Percentiles rank a stretch among this genome's conserved stretches.
Evolutionary conservation across 208 protist genomes (phyloP).

Genomic region (Leishmania braziliensis): DNA sequence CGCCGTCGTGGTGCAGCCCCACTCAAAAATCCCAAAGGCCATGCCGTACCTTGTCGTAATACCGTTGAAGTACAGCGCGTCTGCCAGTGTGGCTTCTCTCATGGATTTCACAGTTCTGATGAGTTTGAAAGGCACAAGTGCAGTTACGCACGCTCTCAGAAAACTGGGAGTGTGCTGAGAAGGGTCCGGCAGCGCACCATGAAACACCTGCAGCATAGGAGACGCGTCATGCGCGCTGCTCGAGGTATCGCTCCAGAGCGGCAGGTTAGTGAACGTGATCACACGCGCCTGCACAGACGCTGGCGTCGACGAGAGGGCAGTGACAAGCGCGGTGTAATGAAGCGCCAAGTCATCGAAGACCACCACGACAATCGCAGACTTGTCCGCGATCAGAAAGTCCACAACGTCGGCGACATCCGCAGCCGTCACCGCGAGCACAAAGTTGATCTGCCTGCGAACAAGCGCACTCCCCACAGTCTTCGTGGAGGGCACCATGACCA

Average conservation of each 20-base stretch:
- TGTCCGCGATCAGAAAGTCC: slow-evolving; percentile 20
- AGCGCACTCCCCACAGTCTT: neutral
- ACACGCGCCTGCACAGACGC: slow-evolving; percentile 28
- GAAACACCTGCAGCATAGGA: slow-evolving; percentile 20
- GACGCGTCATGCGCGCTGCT: slow-evolving; percentile 4
- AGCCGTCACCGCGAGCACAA: slow-evolving; percentile 18
- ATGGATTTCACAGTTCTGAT: no score
- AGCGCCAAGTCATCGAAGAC: slow-evolving; percentile 38
- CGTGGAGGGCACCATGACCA: neutral
- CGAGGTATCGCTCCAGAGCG: slow-evolving; percentile 39
- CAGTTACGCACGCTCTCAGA: neutral
- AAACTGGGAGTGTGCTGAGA: neutral
- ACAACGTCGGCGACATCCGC: slow-evolving; percentile 20
- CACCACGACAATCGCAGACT: slow-evolving; percentile 26
- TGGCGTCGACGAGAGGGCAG: slow-evolving; percentile 9
- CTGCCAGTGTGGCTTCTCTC: no score
- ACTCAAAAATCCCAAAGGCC: slow-evolving; percentile 9
- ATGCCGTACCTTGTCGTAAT: neutral
- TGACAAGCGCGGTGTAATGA: slow-evolving; percentile 29
- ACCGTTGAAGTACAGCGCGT: neutral
- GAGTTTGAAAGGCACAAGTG: no score
- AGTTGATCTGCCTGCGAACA: neutral
- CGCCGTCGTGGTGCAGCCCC: neutral
- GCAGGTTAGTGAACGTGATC: slow-evolving; percentile 43
- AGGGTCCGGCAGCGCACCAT: slow-evolving; percentile 2